Base-by-base conservation (phyloP, 2,329 filamentous ascomycete species). In the Apiospora marii region DNA sequence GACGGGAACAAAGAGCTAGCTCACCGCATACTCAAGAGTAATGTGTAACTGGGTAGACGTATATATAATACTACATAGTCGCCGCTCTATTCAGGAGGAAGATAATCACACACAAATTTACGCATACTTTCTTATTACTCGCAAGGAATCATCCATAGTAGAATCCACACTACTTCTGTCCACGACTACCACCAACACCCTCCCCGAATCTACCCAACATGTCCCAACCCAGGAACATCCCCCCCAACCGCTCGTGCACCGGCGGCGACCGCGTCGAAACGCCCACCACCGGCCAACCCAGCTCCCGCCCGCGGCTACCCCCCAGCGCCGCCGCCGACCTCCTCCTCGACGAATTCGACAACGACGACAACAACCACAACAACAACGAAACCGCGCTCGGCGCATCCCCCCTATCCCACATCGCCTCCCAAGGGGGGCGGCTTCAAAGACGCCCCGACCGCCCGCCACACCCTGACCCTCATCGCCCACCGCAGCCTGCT, bases 401-500 rank as follows among this genome's bases (percentile, higher is more conserved):
- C 58, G 2, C 10, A 8, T 22, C 13, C 53, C 7, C 34, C 3
- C 4, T 41, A 3, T 64, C 58, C 30, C 10, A 12, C 34, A 41
- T 64, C 34, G 19, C 34, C 30, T 10, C n/a, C 19, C 58, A 64
- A 12, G 34, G 34, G 34, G 34, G 58, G 34, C 58, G 67, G 67
- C 43, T 69, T 48, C 67, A 69, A 69, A 22, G 41, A 69, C 67
- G 67, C 43, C 43, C 22, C 3, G 6, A 49, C 67, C 8, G 67
- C 67, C n/a, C 67, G 13, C n/a, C 43, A n/a, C 24, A 69, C 67
- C 67, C 43, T 69, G 7, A 43, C 16, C 67, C 43, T 69, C 16
- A 13, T 48, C 67, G 30, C 43, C 19, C 43, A 46, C 46, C 67
- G 67, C 67, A 69, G 67, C 46, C 67, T 69, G 16, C 41, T 69